These are phyloP conservation scores for Phialophora expanda DNA, from an alignment of 2,329 filamentous ascomycete genomes.

Conservation along the genomic window DNA sequence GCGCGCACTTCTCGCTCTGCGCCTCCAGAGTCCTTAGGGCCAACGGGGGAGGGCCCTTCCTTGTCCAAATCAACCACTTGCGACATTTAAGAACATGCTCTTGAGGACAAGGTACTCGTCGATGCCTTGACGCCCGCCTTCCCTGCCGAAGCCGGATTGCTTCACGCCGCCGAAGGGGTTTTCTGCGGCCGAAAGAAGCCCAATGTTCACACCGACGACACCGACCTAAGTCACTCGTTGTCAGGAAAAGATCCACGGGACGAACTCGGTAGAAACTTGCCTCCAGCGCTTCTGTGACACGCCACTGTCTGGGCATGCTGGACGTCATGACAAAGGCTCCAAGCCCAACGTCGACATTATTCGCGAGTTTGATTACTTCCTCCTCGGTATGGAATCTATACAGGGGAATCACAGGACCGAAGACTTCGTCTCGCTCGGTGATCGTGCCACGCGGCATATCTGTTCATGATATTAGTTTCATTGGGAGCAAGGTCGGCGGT, in stretches of 20 bases:
- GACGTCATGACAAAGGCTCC: constrained; percentile 63
- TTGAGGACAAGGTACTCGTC: constrained; percentile 77
- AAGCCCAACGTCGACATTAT: constrained; percentile 59
- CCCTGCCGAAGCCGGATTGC: constrained; percentile 37
- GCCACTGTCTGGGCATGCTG: constrained; percentile 59
- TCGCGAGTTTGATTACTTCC: constrained; percentile 63
- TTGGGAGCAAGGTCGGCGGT: too few relatives aligned
- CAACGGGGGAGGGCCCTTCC: too few relatives aligned
- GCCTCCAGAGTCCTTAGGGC: too few relatives aligned
- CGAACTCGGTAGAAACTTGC: too few relatives aligned
- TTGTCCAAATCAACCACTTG: too few relatives aligned
- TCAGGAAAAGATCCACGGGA: too few relatives aligned
- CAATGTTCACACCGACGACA: too few relatives aligned
- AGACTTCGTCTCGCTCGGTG: constrained; percentile 58
- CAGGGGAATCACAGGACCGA: constrained; percentile 51
- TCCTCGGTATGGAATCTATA: constrained; percentile 59
- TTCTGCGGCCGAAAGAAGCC: constrained; percentile 60
- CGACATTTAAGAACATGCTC: constrained; percentile 44
- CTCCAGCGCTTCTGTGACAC: constrained; percentile 48
- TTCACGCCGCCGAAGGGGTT: constrained; percentile 39
- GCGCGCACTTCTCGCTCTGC: too few relatives aligned
- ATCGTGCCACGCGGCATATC: too few relatives aligned
- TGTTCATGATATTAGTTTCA: too few relatives aligned
- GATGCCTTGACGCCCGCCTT: constrained; percentile 48
- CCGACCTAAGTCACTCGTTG: too few relatives aligned